Evolutionary conservation across 2,329 filamentous ascomycete genomes (phyloP).

Genomic region (Sclerotinia borealis): DNA sequence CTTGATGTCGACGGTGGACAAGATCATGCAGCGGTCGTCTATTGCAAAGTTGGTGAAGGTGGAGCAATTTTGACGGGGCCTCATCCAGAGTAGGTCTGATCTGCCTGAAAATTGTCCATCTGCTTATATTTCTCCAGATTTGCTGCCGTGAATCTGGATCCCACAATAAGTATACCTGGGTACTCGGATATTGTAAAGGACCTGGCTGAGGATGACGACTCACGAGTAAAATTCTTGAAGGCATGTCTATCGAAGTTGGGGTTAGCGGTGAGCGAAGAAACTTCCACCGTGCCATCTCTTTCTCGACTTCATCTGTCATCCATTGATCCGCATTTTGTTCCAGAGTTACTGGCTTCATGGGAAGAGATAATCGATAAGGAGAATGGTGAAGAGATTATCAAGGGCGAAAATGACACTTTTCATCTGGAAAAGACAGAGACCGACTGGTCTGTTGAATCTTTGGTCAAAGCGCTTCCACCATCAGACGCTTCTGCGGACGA

Average conservation of each 20-base stretch:
- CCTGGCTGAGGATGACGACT: conserved; percentile 62
- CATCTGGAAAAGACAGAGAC: conserved; percentile 63
- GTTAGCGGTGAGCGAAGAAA: conserved; percentile 67
- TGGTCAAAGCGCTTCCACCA: conserved; percentile 46
- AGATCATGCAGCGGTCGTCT: conserved; percentile 72
- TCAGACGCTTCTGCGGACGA: conserved; percentile 14
- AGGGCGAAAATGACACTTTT: conserved; percentile 78
- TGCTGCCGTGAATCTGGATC: conserved; percentile 68
- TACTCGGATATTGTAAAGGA: conserved; percentile 66
- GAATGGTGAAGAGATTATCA: conserved; percentile 64
- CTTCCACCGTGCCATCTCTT: conserved; percentile 66
- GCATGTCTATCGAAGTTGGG: conserved; percentile 75
- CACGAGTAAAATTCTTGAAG: conserved; percentile 69
- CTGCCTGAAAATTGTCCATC: not conserved
- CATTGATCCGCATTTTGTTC: conserved; percentile 55
- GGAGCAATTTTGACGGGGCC: conserved; percentile 75
- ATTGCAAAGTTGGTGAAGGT: conserved; percentile 76
- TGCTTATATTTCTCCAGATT: conserved; percentile 54
- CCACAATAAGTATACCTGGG: conserved; percentile 57
- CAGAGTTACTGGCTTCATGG: conserved; percentile 60
- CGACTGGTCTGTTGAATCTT: conserved; percentile 49
- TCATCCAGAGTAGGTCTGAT: conserved; percentile 72
- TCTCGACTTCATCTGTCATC: conserved; percentile 80
- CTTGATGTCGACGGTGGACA: conserved; percentile 75
- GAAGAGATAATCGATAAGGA: conserved; percentile 61